Conservation (phyloP, 495 filamentous ascomycete species). For the Pseudevernia furfuracea region DNA sequence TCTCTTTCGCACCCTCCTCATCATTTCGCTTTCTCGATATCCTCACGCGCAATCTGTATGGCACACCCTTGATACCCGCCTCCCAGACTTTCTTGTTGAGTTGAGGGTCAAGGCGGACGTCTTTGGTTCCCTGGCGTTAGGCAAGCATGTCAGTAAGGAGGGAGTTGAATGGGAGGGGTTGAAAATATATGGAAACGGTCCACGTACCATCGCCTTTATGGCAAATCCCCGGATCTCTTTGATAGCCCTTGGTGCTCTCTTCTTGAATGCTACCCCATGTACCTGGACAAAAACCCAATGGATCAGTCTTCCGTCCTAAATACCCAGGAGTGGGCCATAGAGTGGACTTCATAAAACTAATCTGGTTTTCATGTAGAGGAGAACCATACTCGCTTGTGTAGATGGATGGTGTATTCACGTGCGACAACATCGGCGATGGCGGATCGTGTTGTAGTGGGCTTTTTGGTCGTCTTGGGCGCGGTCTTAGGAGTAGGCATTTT, state of each 20-base stretch:
- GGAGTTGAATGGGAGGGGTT: not conserved
- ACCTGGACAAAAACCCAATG: slow-evolving; percentile 50
- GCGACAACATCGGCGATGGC: slow-evolving; percentile 97
- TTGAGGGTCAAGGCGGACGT: slow-evolving; percentile 95
- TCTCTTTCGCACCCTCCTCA: slow-evolving; percentile 97
- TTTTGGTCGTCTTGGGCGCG: slow-evolving; percentile 21
- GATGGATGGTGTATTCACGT: slow-evolving; percentile 99
- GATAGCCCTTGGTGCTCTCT: slow-evolving; percentile 94
- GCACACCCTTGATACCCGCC: slow-evolving; percentile 94
- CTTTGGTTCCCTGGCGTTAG: slow-evolving; percentile 72
- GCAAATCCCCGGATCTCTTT: slow-evolving; percentile 98
- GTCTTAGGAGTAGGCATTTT: slow-evolving; percentile 26
- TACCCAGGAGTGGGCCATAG: slow-evolving; percentile 45
- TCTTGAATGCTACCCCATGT: slow-evolving; percentile 98
- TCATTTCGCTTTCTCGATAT: slow-evolving; percentile 99
- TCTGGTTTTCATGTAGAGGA: slow-evolving; percentile 28
- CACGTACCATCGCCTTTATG: slow-evolving; percentile 84
- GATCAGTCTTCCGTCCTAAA: slow-evolving; percentile 55
- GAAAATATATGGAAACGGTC: not conserved
- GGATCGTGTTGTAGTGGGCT: slow-evolving; percentile 48
- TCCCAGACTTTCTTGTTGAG: slow-evolving; percentile 99
- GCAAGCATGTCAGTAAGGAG: slow-evolving; percentile 10
- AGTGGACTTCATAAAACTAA: slow-evolving; percentile 69
- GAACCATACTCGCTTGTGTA: slow-evolving; percentile 95
- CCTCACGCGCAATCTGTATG: slow-evolving; percentile 90